These are phyloP conservation scores for Tylopilus plumbeoviolaceoides DNA, from an alignment of 768 basidiomycete genomes.

Conservation along the genomic window DNA sequence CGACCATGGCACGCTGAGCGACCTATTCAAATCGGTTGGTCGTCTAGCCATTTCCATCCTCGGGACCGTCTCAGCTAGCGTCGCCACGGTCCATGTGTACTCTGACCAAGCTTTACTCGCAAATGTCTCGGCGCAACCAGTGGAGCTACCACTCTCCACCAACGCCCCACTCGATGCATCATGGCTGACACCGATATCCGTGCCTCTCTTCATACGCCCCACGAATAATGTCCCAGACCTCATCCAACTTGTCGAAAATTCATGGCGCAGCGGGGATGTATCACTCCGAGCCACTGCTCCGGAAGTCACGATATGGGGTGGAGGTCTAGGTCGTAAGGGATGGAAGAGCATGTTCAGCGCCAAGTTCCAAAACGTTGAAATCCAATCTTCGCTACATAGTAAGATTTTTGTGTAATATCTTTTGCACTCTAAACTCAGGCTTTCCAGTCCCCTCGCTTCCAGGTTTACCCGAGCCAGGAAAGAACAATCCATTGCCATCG, in stretches of 20 bases:
- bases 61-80: slow-evolving; percentile 51
- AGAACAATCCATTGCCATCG: slow-evolving; percentile 47
- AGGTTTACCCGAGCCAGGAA: slow-evolving; percentile 59
- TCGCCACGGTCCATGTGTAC: slow-evolving; percentile 48
- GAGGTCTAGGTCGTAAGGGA: slow-evolving; percentile 35
- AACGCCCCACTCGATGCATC: slow-evolving; percentile 37
- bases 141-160: slow-evolving; percentile 51
- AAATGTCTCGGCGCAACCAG: slow-evolving; percentile 41
- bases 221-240: slow-evolving; percentile 49
- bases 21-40: slow-evolving; percentile 62
- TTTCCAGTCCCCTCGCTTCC: slow-evolving; percentile 58
- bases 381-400: slow-evolving; percentile 52
- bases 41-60: slow-evolving; percentile 60
- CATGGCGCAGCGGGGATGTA: slow-evolving; percentile 54
- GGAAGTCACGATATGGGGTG: slow-evolving; percentile 48
- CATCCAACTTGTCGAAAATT: slow-evolving; percentile 48
- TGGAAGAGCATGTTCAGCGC: slow-evolving; percentile 45
- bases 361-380: slow-evolving; percentile 42
- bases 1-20: slow-evolving; percentile 41
- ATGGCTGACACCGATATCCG: slow-evolving; percentile 57
- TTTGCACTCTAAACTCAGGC: slow-evolving; percentile 3
- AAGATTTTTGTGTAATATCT: slow-evolving; percentile 22
- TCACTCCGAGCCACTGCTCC: slow-evolving; percentile 42
- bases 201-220: slow-evolving; percentile 49
- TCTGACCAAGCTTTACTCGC: slow-evolving; percentile 43